Base-by-base conservation (phyloP, 306 rosid genomes). In the Quercus bicolor region DNA sequence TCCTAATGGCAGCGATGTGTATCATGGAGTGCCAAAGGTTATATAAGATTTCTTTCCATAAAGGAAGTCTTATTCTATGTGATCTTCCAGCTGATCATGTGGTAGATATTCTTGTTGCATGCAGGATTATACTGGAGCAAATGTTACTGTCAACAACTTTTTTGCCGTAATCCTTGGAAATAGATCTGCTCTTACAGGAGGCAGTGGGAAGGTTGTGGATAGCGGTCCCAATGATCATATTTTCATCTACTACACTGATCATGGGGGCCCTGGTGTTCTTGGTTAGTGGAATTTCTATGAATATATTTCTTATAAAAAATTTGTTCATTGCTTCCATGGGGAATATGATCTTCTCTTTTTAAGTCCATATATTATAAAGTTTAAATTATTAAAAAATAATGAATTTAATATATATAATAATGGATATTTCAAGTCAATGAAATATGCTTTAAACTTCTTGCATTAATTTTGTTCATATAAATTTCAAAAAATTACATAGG, bases 151-250 rank as follows among this genome's bases (percentile, higher is more conserved):
- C 37, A 16, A 77, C 68, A 95, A 95, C 79, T 90, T 95, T 51
- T 95, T 60, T 11, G 91, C 97, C 4, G 98, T 78, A 79, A 83
- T 95, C 48, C 98, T 95, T 83, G 98, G 99, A 84, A 89, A 95
- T 60, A 93, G 74, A 80, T 72, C 87, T 20, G 98, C 97, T 75
- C 85, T 93, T 34, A 84, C 84, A 0, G 96, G 98, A 77, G 98
- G 99, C 72, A 95, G 97, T 64, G 97, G 98, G 71, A 95, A 95
- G 75, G 98, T 95, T 79, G 94, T 93, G 56, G 88, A 93, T 70
- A 95, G 98, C 61, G 98, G 99, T 55, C 99, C 99, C 56, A 75
- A 90, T 70, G 99, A 96, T 86, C 99, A 89, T 77, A 93, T 93
- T 77, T 96, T 96, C 80, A 74, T 96, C 43, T 96, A 70, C 83